Conservation (phyloP, 257 asterid genomes). For the Przewalskia tangutica region DNA sequence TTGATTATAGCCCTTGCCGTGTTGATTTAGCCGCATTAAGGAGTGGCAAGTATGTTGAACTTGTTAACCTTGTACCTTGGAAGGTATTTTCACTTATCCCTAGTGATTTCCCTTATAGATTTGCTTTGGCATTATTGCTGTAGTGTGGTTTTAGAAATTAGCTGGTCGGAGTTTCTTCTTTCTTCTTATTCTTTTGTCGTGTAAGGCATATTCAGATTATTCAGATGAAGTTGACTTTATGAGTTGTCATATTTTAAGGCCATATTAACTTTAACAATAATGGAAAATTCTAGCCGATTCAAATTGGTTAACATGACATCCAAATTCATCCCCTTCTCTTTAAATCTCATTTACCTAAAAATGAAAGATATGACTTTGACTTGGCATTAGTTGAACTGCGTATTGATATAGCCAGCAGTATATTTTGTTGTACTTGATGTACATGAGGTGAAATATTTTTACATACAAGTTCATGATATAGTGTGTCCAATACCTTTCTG, state of each 20-base stretch:
- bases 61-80: slow-evolving; percentile 93
- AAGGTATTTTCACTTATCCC: slow-evolving; percentile 46
- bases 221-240: background rate
- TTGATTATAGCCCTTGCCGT: slow-evolving; percentile 82
- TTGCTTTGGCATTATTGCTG: background rate
- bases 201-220: background rate
- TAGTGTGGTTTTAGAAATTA: background rate
- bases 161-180: background rate
- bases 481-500: slow-evolving; percentile 13
- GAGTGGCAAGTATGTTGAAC: slow-evolving; percentile 96
- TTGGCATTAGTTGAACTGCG: background rate
- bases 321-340: background rate
- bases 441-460: slow-evolving; percentile 4
- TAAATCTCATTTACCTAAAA: background rate
- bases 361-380: background rate
- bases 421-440: background rate
- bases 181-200: background rate
- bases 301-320: background rate
- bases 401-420: background rate
- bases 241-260: background rate
- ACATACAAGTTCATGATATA: slow-evolving; percentile 7
- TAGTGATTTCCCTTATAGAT: background rate
- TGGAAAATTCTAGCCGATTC: background rate
- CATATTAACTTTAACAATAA: background rate
- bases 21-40: slow-evolving; percentile 89